Evolutionary conservation across 2,329 filamentous ascomycete species (phyloP), one percentile per base, ranked within the genome.

Genomic region (Colletotrichum sp.): DNA sequence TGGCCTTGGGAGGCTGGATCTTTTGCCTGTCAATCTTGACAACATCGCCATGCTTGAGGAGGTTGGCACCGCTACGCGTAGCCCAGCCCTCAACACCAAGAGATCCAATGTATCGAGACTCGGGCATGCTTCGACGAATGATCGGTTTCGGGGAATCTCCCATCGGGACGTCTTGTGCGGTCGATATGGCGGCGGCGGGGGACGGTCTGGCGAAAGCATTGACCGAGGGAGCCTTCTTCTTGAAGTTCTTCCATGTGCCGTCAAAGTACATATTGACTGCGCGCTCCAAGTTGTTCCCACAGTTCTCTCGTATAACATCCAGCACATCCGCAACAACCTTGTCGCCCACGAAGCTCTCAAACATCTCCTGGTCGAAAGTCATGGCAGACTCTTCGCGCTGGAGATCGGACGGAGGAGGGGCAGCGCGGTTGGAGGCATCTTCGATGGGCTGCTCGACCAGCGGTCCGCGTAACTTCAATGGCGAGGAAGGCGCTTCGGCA

Each of bases 41-140:
- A n/a, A 86, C 80, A 78, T 99, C 96, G 18, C 95, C 95, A 80
- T 98, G 94, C 78, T 92, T 94, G 30, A 99, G 82, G 8, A 98
- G 83, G 49, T 91, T 92, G 5, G 86, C 87, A 1, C 96, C 96
- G 83, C 95, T 98, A 80, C 93, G 92, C 5, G 96, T 99, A 8
- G 95, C 93, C 97, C 97, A 99, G 6, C 93, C 97, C 70, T 94
- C 95, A 6, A 95, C 96, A 10, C 97, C 97, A 84, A 99, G 97
- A 0, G 96, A 95, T 21, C 97, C 97, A 76, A 99, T 91, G 80
- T 99, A 99, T 81, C 97, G 86, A 39, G 81, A 83, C 4, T 83
- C 80, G 0, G 88, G 86, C 71, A 87, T 85, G 6, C 76, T 80
- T 28, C 77, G 79, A 44, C 78, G 74, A 55, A 79, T 69, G 9